A percentile compares a stretch with the other conserved stretches of the same genome.
phyloP scores from a whole-genome alignment of 2,329 filamentous ascomycete genomes.

The Tolypocladium tundrense region DNA sequence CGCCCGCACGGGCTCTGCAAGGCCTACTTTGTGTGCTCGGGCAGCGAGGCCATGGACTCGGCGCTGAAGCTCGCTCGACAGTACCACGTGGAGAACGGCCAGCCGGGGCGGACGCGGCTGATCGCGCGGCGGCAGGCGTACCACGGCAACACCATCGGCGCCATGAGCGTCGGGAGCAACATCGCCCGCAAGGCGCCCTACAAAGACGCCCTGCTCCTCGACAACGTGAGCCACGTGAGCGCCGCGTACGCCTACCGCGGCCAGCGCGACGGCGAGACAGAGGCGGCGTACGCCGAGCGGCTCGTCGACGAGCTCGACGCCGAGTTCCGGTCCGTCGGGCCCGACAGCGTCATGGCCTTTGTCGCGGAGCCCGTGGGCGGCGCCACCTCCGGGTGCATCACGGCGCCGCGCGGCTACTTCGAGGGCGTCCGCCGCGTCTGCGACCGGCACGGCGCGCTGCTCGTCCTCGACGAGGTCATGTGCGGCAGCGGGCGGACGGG shows the following conservation, averaged over 20 bases:
- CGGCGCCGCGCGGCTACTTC: constrained; percentile 58
- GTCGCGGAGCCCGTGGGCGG: constrained; percentile 66
- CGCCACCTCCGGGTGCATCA: constrained; percentile 56
- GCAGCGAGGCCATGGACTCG: constrained; percentile 33
- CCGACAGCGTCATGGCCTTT: constrained; percentile 59
- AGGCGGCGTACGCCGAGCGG: constrained; percentile 47
- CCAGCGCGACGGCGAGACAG: constrained; percentile 38
- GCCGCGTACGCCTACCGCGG: constrained; percentile 58
- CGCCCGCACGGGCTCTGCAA: constrained; percentile 25
- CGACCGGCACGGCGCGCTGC: constrained; percentile 57
- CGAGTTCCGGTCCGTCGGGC: constrained; percentile 54
- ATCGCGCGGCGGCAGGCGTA: constrained; percentile 33
- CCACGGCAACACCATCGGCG: constrained; percentile 47
- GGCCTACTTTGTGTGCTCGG: constrained; percentile 23
- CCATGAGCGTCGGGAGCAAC: constrained; percentile 56
- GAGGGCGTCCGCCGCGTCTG: constrained; percentile 58
- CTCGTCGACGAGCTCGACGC: constrained; percentile 55
- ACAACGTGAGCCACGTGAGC: constrained; percentile 49
- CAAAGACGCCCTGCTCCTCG: constrained; percentile 22
- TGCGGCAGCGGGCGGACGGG: constrained; percentile 53
- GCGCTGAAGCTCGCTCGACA: constrained; percentile 38
- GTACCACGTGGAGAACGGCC: constrained; percentile 31
- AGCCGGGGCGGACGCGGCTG: constrained; percentile 24
- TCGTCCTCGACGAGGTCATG: constrained; percentile 77
- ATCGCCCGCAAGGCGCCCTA: constrained; percentile 49